Base-by-base conservation (phyloP, 768 basidiomycete species). In the Glaciozyma martinii region DNA sequence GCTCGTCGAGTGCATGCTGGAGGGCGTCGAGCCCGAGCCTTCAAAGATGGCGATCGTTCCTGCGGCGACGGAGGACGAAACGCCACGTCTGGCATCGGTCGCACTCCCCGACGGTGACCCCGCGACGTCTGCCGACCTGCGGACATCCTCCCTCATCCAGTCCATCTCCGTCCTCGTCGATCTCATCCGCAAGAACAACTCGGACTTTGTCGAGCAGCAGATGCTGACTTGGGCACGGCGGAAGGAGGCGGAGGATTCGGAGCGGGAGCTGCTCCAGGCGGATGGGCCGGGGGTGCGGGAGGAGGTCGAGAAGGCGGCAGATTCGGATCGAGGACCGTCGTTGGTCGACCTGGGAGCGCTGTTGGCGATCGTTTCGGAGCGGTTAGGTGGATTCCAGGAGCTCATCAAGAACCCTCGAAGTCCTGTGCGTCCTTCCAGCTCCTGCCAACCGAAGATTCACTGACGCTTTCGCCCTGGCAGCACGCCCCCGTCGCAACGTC, bases 131-230 rank as follows among this genome's bases (percentile, higher is more conserved):
- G 27, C 23, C 2, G 70, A 70, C 19, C 49, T 63, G 18, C 66
- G 66, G 12, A 73, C 72, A 3, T 73, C 73, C 5, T 71, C 71
- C 18, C 85, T 97, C 60, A 81, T 88, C 32, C 85, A 91, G 68
- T 86, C 89, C 16, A 88, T 93, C 71, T 86, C 87, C 50, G 85
- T 97, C 72, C 80, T 97, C 66, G 87, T 93, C 69, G 94, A 98
- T 75, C 72, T 75, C 52, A 72, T 75, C 50, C 62, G 74, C n/a
- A 73, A 73, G 64, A 70, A 66, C 63, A 72, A 98, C 76, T 94
- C 93, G 46, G 94, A 99, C 76, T 97, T 92, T 75, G 93, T 95
- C 74, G 95, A 99, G 77, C 94, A 93, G 7, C 94, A 75, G 33
- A 68, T 74, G 69, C 57, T 75, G 54, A 66, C 71, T 37, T 73